Evolutionary conservation across 352 stramenopile genomes (phyloP).

Genomic region (Peronospora tabacina): DNA sequence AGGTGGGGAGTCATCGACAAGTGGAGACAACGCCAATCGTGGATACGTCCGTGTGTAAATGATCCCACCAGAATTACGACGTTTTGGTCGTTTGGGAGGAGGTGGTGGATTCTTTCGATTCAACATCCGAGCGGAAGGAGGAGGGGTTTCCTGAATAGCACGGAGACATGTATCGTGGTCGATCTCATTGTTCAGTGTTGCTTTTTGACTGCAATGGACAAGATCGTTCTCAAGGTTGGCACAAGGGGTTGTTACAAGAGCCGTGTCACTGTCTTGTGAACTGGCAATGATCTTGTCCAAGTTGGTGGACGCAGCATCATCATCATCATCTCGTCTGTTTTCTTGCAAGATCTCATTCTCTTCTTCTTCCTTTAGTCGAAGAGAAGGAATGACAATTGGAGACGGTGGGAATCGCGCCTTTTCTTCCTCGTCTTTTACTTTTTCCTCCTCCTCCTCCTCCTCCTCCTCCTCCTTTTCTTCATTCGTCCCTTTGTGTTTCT

Average conservation of each 20-base stretch:
- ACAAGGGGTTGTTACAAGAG: slow-evolving; percentile 18
- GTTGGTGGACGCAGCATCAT: slow-evolving; percentile 14
- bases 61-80: slow-evolving; percentile 19
- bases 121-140: slow-evolving; percentile 56
- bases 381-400: slow-evolving; percentile 21
- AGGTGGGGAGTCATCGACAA: slow-evolving; percentile 33
- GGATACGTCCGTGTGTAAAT: slow-evolving; percentile 30
- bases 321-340: slow-evolving; percentile 18
- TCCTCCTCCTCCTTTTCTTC: background rate
- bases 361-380: slow-evolving; percentile 6
- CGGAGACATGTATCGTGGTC: slow-evolving; percentile 24
- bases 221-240: slow-evolving; percentile 20
- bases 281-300: slow-evolving; percentile 19
- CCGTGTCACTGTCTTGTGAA: slow-evolving; percentile 22
- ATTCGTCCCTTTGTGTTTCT: slow-evolving; percentile 1
- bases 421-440: slow-evolving; percentile 19
- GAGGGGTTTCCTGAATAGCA: slow-evolving; percentile 49
- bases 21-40: slow-evolving; percentile 28
- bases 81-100: slow-evolving; percentile 34
- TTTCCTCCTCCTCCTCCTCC: slow-evolving; percentile 13
- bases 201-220: slow-evolving; percentile 18
- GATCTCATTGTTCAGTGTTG: slow-evolving; percentile 21
- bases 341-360: slow-evolving; percentile 22
- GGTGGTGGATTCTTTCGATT: slow-evolving; percentile 59
- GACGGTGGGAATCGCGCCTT: slow-evolving; percentile 22